Conservation (phyloP, 106 monocot genomes). For the Amphibolis antarctica region DNA sequence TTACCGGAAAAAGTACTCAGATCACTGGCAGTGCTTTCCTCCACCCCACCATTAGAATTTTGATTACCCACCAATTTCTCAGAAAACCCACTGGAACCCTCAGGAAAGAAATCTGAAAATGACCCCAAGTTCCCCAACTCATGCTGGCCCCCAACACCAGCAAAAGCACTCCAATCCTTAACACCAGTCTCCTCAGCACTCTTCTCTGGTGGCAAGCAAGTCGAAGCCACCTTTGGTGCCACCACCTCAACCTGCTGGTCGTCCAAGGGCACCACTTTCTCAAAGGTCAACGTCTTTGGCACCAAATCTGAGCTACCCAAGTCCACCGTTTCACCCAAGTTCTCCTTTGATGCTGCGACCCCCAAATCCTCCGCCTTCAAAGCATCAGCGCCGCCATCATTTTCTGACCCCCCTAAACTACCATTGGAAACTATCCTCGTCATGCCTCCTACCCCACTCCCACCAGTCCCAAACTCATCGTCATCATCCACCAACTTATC, state of each 20-base stretch:
- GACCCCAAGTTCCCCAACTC: constrained; percentile 31
- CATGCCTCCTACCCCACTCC: constrained; percentile 1
- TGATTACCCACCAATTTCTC: not conserved
- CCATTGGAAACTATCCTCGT: not conserved
- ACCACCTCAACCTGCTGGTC: not conserved
- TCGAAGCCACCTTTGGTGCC: not conserved
- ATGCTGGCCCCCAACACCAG: constrained; percentile 12
- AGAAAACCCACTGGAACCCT: constrained; percentile 14
- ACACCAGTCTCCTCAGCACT: constrained; percentile 35
- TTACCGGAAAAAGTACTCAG: not conserved
- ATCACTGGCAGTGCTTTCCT: not conserved
- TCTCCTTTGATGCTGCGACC: not conserved
- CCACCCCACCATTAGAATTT: not conserved
- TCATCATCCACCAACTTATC: constrained; percentile 55
- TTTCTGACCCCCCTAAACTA: not conserved
- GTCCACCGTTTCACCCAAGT: not conserved
- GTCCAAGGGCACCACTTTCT: not conserved
- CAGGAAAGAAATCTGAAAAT: constrained; percentile 35
- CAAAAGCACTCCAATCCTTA: constrained; percentile 78
- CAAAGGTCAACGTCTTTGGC: not conserved
- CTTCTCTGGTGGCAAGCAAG: constrained; percentile 5
- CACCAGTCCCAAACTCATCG: constrained; percentile 33
- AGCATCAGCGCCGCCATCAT: not conserved
- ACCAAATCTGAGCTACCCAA: not conserved
- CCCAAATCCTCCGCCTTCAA: not conserved